phyloP scores from a whole-genome alignment of 805 yeast species.

The Barnettozyma sp. region DNA sequence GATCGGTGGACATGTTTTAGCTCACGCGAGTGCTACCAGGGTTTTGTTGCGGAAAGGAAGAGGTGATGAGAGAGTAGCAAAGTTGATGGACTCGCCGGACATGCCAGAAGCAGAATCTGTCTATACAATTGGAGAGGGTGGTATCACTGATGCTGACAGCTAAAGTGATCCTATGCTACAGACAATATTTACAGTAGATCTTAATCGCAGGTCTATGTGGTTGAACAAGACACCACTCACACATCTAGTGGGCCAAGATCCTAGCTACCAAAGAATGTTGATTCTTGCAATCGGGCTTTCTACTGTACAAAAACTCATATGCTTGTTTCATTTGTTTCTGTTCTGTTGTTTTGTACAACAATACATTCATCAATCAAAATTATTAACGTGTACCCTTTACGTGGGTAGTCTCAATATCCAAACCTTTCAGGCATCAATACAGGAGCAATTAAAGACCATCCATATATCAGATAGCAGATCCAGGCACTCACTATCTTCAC shows the following conservation, averaged over 20 bases:
- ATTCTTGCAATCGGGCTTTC: no score
- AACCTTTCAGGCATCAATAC: conserved; percentile 86
- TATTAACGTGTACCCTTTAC: no score
- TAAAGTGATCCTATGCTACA: conserved; percentile 8
- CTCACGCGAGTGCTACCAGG: conserved; percentile 77
- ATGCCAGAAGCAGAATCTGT: conserved; percentile 78
- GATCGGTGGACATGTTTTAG: conserved; percentile 77
- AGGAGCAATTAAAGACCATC: conserved; percentile 92
- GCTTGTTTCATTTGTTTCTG: no score
- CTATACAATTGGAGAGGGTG: conserved; percentile 63
- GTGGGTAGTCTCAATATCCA: conserved; percentile 21
- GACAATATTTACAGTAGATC: no score
- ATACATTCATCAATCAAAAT: no score
- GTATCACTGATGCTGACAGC: conserved; percentile 46
- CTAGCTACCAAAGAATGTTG: no score
- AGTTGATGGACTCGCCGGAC: conserved; percentile 74
- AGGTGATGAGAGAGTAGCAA: conserved; percentile 75
- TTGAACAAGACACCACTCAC: no score
- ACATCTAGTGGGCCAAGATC: no score
- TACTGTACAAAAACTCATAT: not conserved
- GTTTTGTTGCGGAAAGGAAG: conserved; percentile 66
- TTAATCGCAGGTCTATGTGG: no score
- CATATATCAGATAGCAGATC: conserved; percentile 80
- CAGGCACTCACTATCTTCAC: conserved; percentile 88
- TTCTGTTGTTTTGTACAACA: no score